Evolutionary conservation across 2,329 filamentous ascomycete species (phyloP).

Genomic region (Chrysosporium keratinophilum): DNA sequence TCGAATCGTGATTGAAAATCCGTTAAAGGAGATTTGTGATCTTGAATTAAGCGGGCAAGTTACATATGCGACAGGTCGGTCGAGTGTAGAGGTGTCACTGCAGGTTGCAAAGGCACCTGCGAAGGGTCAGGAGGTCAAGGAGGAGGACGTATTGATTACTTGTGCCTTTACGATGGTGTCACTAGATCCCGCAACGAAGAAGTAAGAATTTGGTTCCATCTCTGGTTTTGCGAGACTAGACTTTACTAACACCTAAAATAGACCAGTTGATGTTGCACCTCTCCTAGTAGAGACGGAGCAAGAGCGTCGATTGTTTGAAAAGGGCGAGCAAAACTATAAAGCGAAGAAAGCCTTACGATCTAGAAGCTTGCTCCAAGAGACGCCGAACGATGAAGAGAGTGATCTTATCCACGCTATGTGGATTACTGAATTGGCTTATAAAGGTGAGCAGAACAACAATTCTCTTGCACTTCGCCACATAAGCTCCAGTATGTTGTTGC

Average conservation of each 20-base stretch:
- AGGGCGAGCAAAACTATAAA: constrained; percentile 56
- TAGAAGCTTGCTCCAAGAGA: constrained; percentile 52
- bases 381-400: constrained; percentile 60
- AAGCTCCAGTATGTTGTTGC: background rate
- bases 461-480: background rate
- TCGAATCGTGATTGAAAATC: constrained; percentile 57
- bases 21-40: constrained; percentile 66
- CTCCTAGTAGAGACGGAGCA: constrained; percentile 53
- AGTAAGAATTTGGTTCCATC: constrained; percentile 29
- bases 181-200: constrained; percentile 57
- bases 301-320: constrained; percentile 52
- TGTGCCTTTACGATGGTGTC: constrained; percentile 71
- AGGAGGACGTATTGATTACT: constrained; percentile 57
- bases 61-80: constrained; percentile 62
- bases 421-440: constrained; percentile 56
- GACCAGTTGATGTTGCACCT: constrained; percentile 52
- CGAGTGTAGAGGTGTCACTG: constrained; percentile 63
- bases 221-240: constrained; percentile 2
- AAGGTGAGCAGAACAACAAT: constrained; percentile 33
- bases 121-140: constrained; percentile 41
- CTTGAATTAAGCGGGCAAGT: constrained; percentile 60
- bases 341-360: constrained; percentile 55
- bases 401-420: constrained; percentile 64
- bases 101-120: constrained; percentile 59
- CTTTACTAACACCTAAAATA: constrained; percentile 20